Percentiles rank a stretch among this genome's conserved stretches.
phyloP scores from a whole-genome alignment of 148 eudicot genomes.

The Cornus controversa region DNA sequence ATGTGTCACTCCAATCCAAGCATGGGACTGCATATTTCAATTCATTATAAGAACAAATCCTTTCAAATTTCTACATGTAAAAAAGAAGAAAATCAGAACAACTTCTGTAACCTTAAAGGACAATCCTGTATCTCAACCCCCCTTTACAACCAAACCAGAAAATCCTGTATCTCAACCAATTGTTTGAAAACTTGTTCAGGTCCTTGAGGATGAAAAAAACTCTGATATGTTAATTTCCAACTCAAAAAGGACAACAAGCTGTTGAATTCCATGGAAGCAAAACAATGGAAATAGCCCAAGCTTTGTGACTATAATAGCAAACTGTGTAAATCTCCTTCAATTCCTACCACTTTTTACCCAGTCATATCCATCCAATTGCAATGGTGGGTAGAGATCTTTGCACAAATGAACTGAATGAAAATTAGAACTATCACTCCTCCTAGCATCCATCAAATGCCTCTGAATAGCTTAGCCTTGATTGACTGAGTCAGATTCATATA shows the following conservation, averaged over 20 bases:
- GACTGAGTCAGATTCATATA: conserved; percentile 87
- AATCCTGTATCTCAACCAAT: too few relatives aligned
- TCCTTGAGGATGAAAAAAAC: too few relatives aligned
- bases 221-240: background rate
- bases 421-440: conserved; percentile 55
- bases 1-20: too few relatives aligned
- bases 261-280: conserved; percentile 49
- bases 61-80: too few relatives aligned
- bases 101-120: background rate
- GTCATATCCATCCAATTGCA: conserved; percentile 33
- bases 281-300: conserved; percentile 1
- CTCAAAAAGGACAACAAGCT: conserved; percentile 50
- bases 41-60: too few relatives aligned
- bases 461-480: conserved; percentile 66
- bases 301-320: background rate
- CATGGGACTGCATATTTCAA: too few relatives aligned
- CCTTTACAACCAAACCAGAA: too few relatives aligned
- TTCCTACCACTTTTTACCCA: conserved; percentile 30
- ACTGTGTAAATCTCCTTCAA: background rate
- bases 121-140: too few relatives aligned
- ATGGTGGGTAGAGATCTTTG: conserved; percentile 72
- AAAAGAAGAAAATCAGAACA: background rate
- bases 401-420: conserved; percentile 43
- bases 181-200: too few relatives aligned
- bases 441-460: conserved; percentile 31